Base-by-base conservation (phyloP, 768 basidiomycete genomes). In the Leccinum truebloodii region DNA sequence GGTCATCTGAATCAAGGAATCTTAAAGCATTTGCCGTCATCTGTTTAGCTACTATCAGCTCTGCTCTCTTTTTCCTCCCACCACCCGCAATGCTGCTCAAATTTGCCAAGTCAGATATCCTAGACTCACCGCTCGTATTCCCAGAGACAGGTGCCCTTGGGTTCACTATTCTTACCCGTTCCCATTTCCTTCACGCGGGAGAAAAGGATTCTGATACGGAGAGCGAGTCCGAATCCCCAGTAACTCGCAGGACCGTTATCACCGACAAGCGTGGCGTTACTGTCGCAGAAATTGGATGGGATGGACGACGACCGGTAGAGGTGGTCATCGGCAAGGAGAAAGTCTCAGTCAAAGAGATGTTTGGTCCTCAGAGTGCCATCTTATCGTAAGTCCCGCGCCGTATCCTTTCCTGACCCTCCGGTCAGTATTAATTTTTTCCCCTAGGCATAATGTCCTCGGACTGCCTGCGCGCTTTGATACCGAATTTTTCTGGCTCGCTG, bases 381-480 rank as follows among this genome's bases (percentile, higher is more conserved):
- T 80, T 86, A 62, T 79, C 83, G 86, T 86, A 64, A 53, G 82
- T 70, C 14, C 32, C 7, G 8, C 28, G 35, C 59, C 26, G n/a
- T 22, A 26, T 51, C 52, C 13, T 48, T 28, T 30, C 24, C 52
- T n/a, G 32, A 34, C 52, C 26, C 37, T 37, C 37, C 57, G 34
- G 39, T 65, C 8, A 26, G 60, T 13, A 55, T 9, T 18, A 1
- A 10, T 34, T 30, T 20, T n/a, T 44, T 20, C 4, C 41, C 30
- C 35, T 54, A 86, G 85, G 69, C 80, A 79, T n/a, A 85, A 86
- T 65, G 73, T 82, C 30, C 80, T 87, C n/a, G 79, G 79, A 22
- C 77, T 87, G 52, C 84, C 84, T 20, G 84, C 84, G 8, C 81
- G 85, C n/a, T 86, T 86, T 61, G 83, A 86, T 61, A 79, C 84